Percentiles rank a stretch among this genome's conserved stretches.
phyloP scores from a whole-genome alignment of 495 filamentous ascomycete species.

The Cudoniella acicularis region DNA sequence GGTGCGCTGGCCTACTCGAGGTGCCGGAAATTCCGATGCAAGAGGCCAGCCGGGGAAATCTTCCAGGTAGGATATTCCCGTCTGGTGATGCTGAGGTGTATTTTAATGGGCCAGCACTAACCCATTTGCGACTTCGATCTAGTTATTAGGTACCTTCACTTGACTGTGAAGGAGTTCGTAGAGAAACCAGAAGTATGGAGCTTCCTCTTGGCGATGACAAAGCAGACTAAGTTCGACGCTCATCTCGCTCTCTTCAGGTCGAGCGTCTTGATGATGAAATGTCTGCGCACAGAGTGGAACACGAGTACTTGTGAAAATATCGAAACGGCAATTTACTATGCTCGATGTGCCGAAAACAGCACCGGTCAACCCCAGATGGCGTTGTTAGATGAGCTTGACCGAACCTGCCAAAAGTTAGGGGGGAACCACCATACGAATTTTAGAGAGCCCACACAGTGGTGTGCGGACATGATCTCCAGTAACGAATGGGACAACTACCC shows the following conservation, averaged over 20 bases:
- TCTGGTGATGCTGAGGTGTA: not conserved
- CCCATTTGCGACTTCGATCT: not conserved
- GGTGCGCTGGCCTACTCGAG: too few relatives aligned
- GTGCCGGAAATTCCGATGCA: too few relatives aligned
- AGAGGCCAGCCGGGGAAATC: too few relatives aligned
- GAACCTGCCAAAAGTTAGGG: not conserved
- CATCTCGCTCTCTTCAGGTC: too few relatives aligned
- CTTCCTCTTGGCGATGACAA: not conserved
- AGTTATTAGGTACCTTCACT: not conserved
- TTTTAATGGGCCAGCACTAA: not conserved
- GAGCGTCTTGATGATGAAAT: not conserved
- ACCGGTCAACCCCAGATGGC: not conserved
- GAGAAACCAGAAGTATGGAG: not conserved
- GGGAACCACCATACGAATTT: not conserved
- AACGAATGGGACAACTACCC: not conserved
- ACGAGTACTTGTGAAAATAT: not conserved
- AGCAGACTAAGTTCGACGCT: not conserved
- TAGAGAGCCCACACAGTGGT: not conserved
- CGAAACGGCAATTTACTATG: not conserved
- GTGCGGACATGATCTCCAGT: not conserved
- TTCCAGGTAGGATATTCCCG: too few relatives aligned
- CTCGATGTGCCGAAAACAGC: not conserved
- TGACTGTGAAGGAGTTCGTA: not conserved
- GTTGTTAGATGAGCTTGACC: not conserved
- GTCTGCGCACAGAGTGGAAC: not conserved